A percentile compares a stretch with the other conserved stretches of the same genome.
Conservation (phyloP, 371 early-diverging fungal genomes). For the Apophysomyces elegans region DNA sequence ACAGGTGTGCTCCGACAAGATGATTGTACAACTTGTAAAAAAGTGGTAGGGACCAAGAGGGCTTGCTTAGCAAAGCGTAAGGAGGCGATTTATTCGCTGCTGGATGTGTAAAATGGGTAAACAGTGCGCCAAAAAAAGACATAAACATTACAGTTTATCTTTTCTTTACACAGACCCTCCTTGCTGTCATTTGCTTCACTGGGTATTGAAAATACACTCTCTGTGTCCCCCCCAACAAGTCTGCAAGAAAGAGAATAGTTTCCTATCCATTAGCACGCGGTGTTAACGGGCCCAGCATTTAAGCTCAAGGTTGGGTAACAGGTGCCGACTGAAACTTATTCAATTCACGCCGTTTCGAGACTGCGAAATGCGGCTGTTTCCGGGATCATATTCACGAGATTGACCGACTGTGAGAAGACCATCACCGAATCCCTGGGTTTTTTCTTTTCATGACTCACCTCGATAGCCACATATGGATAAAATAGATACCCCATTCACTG, state of each 20-base stretch:
- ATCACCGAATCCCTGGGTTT: too few species aligned
- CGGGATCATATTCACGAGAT: not conserved
- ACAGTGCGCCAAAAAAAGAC: not conserved
- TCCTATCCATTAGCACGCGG: not conserved
- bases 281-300: not conserved
- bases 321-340: conserved; percentile 7
- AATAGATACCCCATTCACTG: too few species aligned
- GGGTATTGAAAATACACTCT: too few species aligned
- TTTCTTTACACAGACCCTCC: not conserved
- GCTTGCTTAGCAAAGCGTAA: conserved; percentile 6
- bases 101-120: not conserved
- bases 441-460: too few species aligned
- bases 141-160: not conserved
- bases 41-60: conserved; percentile 4
- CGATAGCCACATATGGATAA: too few species aligned
- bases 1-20: not conserved
- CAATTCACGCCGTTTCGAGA: not conserved
- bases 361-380: conserved; percentile 4
- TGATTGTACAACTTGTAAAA: not conserved
- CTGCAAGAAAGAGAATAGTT: not conserved
- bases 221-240: not conserved
- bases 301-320: not conserved
- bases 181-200: not conserved
- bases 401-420: not conserved
- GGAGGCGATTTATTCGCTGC: not conserved